Evolutionary conservation across 2,329 filamentous ascomycete species (phyloP).

Genomic region (Plectosphaerella sp.): DNA sequence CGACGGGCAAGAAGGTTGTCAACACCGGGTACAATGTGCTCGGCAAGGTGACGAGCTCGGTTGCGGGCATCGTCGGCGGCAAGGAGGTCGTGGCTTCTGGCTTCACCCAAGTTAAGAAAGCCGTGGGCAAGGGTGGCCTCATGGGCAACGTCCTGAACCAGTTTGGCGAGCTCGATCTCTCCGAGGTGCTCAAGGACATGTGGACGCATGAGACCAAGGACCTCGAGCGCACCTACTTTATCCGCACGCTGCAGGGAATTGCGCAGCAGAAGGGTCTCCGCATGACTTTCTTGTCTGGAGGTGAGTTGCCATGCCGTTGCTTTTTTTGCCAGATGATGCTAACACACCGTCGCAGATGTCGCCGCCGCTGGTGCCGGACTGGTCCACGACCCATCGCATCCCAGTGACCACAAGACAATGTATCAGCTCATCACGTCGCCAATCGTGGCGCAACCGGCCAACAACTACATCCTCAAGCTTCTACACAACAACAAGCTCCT

Average conservation of each 20-base stretch:
- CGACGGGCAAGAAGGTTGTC: conserved; percentile 93
- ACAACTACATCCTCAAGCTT: conserved; percentile 83
- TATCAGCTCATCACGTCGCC: conserved; percentile 94
- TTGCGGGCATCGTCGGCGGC: conserved; percentile 91
- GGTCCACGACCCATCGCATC: conserved; percentile 88
- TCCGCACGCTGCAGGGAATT: conserved; percentile 92
- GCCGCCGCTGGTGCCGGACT: conserved; percentile 89
- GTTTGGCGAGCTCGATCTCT: conserved; percentile 91
- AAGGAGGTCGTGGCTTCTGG: conserved; percentile 90
- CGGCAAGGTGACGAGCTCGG: conserved; percentile 90
- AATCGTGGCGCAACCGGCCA: conserved; percentile 84
- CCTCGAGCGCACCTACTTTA: conserved; percentile 91
- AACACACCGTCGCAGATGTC: conserved; percentile 52
- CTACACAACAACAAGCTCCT: conserved; percentile 93
- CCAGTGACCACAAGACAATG: conserved; percentile 97
- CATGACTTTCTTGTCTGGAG: conserved; percentile 95
- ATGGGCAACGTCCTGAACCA: conserved; percentile 96
- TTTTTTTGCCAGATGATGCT: conserved; percentile 9
- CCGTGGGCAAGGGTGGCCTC: conserved; percentile 88
- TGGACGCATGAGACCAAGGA: conserved; percentile 99
- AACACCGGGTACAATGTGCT: conserved; percentile 95
- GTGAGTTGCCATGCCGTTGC: conserved; percentile 33
- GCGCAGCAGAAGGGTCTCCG: conserved; percentile 90
- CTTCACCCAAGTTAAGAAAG: conserved; percentile 93
- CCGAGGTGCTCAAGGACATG: conserved; percentile 91